These are phyloP conservation scores for Colletotrichum agaves DNA, from an alignment of 2,329 filamentous ascomycete genomes.

Conservation along the genomic window DNA sequence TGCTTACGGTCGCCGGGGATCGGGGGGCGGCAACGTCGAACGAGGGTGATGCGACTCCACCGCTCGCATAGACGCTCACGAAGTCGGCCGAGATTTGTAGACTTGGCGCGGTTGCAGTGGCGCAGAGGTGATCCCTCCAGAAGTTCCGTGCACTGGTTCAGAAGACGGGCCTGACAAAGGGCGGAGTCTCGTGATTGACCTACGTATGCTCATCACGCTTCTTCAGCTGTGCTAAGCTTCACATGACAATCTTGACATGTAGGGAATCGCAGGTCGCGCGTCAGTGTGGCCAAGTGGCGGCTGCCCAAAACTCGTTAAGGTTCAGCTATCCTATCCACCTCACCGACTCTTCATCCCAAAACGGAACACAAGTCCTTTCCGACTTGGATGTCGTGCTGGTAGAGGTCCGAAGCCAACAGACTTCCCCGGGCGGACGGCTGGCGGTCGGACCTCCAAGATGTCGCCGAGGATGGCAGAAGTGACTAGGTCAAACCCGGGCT, in stretches of 20 bases:
- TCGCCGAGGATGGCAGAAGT: background rate
- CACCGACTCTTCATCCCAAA: background rate
- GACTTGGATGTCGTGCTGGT: constrained; percentile 3
- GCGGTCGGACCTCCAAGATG: constrained; percentile 11
- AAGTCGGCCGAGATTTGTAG: background rate
- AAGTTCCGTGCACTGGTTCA: too few relatives aligned
- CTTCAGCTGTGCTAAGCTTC: constrained; percentile 1
- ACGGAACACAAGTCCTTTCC: background rate
- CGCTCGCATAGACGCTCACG: background rate
- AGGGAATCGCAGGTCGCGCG: background rate
- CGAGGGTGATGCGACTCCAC: background rate
- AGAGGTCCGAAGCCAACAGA: background rate
- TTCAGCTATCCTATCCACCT: constrained; percentile 17
- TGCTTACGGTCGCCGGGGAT: background rate
- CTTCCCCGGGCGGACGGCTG: background rate
- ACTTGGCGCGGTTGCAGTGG: constrained; percentile 5
- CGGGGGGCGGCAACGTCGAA: background rate
- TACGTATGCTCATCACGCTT: background rate
- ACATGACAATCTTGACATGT: constrained; percentile 32
- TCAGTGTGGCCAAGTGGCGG: background rate
- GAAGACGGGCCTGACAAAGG: background rate
- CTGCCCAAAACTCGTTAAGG: constrained; percentile 12
- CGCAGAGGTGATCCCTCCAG: constrained; percentile 7
- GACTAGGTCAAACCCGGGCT: background rate
- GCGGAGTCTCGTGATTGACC: background rate